Percentiles rank a stretch among this genome's conserved stretches.
Evolutionary conservation across 306 rosid genomes (phyloP).

Genomic region (Trifolium repens): DNA sequence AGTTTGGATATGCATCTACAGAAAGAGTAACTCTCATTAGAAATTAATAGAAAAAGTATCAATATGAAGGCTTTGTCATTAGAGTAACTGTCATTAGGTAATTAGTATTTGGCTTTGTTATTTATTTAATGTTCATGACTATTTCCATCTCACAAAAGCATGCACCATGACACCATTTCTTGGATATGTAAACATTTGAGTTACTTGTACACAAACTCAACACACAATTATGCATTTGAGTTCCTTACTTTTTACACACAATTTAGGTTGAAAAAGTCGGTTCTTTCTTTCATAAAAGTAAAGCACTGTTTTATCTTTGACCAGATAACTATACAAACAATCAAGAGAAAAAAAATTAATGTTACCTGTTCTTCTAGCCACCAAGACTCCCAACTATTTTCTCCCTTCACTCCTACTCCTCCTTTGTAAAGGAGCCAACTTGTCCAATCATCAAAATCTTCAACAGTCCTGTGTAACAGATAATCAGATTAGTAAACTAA

Average conservation of each 20-base stretch:
- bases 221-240: not conserved
- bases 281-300: conserved; percentile 2
- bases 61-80: not conserved
- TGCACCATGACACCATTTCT: not conserved
- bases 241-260: conserved; percentile 5
- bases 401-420: conserved; percentile 97
- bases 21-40: conserved; percentile 36
- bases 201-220: not conserved
- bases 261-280: conserved; percentile 3
- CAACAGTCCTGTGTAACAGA: conserved; percentile 81
- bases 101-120: conserved; percentile 20
- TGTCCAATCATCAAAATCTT: conserved; percentile 98
- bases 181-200: not conserved
- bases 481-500: conserved; percentile 33
- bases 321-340: conserved; percentile 28
- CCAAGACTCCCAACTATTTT: conserved; percentile 99
- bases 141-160: not conserved
- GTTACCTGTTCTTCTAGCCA: conserved; percentile 98
- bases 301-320: conserved; percentile 11
- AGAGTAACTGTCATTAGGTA: not conserved
- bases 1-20: conserved; percentile 85
- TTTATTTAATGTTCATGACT: not conserved
- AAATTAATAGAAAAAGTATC: conserved; percentile 22
- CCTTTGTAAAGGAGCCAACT: conserved; percentile 98
- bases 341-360: conserved; percentile 25